Base-by-base conservation (phyloP, 2,329 filamentous ascomycete species). In the Capronia epimyces region DNA sequence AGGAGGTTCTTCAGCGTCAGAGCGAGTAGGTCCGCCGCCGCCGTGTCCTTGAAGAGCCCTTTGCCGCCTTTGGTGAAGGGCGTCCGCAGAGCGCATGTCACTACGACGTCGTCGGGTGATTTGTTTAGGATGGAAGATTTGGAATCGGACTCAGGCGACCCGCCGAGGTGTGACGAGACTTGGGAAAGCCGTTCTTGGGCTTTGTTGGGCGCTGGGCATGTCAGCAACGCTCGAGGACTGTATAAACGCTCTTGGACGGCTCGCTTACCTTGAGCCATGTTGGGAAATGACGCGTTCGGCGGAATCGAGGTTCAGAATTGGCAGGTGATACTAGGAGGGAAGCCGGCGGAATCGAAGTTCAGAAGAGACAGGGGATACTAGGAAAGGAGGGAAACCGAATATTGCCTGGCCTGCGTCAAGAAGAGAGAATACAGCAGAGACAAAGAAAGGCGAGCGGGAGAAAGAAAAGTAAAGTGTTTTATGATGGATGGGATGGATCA, bases 11-110 rank as follows among this genome's bases (percentile, higher is more conserved):
- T 85, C 71, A 97, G 84, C 41, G 89, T 84, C 62, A 88, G 89
- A 44, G 83, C 82, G 64, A 97, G 83, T 56, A 97, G 77, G 70
- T 97, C 91, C 34, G 89, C 81, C 5, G 87, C 87, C 49, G 82
- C 78, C 7, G 93, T 97, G 72, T 97, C 93, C 76, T 97, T 97
- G 79, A 98, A 93, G 43, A 83, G 86, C 61, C 93, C 93, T 73
- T 89, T 90, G 64, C 90, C 89, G 62, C 89, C 91, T 71, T 89
- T 94, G 60, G 89, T 95, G 71, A 97, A 83, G 64, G 93, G 82
- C 13, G 89, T 95, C 64, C 93, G 89, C 65, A 96, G 87, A 62
- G 87, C 88, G 61, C 87, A 88, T 56, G 93, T 97, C 57, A 98
- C 83, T 64, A 98, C 93, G 60, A 97, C 82, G 68, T 84, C 81